phyloP scores from a whole-genome alignment of 805 yeast genomes.

The Candida endomychidarum region DNA sequence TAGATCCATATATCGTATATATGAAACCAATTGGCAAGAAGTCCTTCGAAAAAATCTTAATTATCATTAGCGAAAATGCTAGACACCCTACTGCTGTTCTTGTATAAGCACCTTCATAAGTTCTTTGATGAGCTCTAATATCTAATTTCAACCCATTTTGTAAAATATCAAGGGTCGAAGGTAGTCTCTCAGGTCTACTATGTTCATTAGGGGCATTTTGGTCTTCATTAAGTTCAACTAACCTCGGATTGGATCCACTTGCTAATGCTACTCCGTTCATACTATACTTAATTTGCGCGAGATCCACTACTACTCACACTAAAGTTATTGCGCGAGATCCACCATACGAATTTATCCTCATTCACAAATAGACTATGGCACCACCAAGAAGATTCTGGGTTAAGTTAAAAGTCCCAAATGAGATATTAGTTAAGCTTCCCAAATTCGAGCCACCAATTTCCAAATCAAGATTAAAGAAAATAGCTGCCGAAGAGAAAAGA shows the following conservation, averaged over 20 bases:
- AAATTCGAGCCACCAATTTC: slow-evolving; percentile 31
- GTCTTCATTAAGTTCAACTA: too few relatives aligned
- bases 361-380: too few relatives aligned
- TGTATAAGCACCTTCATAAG: slow-evolving; percentile 82
- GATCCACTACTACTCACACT: background rate
- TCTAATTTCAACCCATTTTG: slow-evolving; percentile 46
- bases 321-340: background rate
- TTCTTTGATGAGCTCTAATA: slow-evolving; percentile 71
- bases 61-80: slow-evolving; percentile 62
- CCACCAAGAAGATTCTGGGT: slow-evolving; percentile 35
- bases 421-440: slow-evolving; percentile 35
- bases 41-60: slow-evolving; percentile 62
- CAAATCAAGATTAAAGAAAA: slow-evolving; percentile 31
- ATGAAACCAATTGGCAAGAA: slow-evolving; percentile 67
- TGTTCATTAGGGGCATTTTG: background rate
- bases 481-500: slow-evolving; percentile 29
- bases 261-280: background rate
- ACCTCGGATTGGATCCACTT: slow-evolving; percentile 3
- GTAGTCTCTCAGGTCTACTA: slow-evolving; percentile 21
- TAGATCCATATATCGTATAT: slow-evolving; percentile 59
- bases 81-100: slow-evolving; percentile 70
- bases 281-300: background rate
- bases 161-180: slow-evolving; percentile 37
- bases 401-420: slow-evolving; percentile 30
- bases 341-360: background rate